phyloP scores from a whole-genome alignment of 2,329 filamentous ascomycete genomes.

The Colletotrichum gloeosporioides region DNA sequence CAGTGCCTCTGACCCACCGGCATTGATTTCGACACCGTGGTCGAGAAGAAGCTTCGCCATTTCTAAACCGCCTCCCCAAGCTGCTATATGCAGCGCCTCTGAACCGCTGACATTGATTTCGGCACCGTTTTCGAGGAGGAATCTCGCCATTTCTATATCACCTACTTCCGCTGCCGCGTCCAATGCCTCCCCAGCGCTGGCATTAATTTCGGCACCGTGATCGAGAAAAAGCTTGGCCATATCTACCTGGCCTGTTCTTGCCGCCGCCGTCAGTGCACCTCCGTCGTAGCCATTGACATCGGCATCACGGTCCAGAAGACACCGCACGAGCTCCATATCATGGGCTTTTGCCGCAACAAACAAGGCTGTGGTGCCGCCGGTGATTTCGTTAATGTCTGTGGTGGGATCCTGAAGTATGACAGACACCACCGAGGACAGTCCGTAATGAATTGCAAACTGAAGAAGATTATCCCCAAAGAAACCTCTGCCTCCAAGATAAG shows the following conservation, averaged over 20 bases:
- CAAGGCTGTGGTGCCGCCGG: not conserved
- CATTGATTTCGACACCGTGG: too few species aligned
- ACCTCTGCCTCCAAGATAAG: accelerated
- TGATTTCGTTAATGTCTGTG: not conserved
- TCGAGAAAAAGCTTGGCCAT: not conserved
- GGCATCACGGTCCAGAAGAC: accelerated
- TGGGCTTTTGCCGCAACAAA: accelerated
- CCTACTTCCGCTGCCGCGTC: too few species aligned
- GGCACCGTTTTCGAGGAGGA: too few species aligned
- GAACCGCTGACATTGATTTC: too few species aligned
- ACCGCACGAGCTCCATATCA: accelerated
- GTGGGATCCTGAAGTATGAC: accelerated
- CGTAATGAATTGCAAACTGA: accelerated
- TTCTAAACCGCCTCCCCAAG: too few species aligned
- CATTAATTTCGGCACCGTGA: too few species aligned
- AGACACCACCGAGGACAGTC: not conserved
- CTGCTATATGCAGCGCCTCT: too few species aligned
- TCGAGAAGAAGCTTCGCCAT: too few species aligned
- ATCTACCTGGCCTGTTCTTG: accelerated
- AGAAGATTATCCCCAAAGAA: not conserved
- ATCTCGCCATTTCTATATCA: too few species aligned
- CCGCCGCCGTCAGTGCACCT: accelerated
- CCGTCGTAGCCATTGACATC: not conserved
- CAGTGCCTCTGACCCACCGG: too few species aligned
- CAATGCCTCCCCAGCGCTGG: accelerated